Percentiles rank a stretch among this genome's conserved stretches.
Conservation (phyloP, 148 eudicot species). For the Cornus controversa region DNA sequence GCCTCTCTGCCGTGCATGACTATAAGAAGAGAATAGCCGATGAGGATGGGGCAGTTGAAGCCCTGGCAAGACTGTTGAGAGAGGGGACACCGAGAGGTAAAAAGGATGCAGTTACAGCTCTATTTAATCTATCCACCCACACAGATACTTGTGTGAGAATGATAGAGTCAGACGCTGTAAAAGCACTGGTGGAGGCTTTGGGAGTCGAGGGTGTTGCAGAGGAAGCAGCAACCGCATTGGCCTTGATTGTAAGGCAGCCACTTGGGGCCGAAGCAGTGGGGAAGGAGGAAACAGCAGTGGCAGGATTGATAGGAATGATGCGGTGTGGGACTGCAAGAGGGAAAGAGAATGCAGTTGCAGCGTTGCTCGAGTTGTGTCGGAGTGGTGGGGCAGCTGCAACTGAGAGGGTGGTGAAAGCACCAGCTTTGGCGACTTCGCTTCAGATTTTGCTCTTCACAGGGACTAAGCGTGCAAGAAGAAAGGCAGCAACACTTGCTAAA, state of each 20-base stretch:
- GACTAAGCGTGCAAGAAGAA: conserved; percentile 87
- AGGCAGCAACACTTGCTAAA: conserved; percentile 89
- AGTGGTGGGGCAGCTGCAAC: conserved; percentile 63
- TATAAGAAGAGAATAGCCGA: conserved; percentile 69
- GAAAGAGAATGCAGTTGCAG: conserved; percentile 92
- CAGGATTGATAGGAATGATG: conserved; percentile 69
- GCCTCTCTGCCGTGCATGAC: conserved; percentile 84
- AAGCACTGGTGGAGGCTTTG: conserved; percentile 54
- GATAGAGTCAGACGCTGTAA: conserved; percentile 66
- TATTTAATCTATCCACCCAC: conserved; percentile 75
- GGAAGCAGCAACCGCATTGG: conserved; percentile 86
- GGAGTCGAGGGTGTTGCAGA: conserved; percentile 64
- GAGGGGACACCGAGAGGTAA: conserved; percentile 74
- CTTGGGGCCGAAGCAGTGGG: conserved; percentile 75
- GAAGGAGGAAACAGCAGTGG: conserved; percentile 57
- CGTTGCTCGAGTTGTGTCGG: conserved; percentile 74
- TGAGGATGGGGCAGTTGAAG: conserved; percentile 67
- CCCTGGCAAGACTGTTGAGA: conserved; percentile 51
- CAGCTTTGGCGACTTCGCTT: conserved; percentile 59
- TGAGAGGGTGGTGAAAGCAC: conserved; percentile 69
- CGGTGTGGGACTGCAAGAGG: conserved; percentile 75
- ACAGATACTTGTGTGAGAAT: conserved; percentile 47
- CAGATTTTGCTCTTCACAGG: conserved; percentile 75
- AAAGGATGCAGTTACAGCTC: conserved; percentile 86
- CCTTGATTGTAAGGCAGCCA: conserved; percentile 68